Evolutionary conservation across 2,329 filamentous ascomycete genomes (phyloP).

Genomic region (Aspergillus sp.): DNA sequence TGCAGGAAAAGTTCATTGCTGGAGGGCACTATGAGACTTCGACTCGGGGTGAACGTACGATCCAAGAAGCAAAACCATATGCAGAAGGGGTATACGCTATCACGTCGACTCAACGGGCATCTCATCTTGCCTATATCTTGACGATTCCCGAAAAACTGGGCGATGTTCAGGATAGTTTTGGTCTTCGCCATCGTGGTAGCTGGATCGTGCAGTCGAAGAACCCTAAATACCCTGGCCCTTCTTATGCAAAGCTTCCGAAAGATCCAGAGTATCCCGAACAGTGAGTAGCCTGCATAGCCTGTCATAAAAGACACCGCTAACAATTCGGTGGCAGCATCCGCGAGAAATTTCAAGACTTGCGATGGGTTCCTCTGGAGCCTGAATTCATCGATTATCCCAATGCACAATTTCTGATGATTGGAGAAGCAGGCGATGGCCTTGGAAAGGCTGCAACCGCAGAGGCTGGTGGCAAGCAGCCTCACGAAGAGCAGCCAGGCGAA

Average conservation of each 20-base stretch:
- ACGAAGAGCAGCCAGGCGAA: slow-evolving; percentile 61
- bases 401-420: slow-evolving; percentile 74
- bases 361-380: slow-evolving; percentile 71
- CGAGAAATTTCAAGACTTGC: slow-evolving; percentile 65
- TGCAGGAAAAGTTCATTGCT: slow-evolving; percentile 69
- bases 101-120: slow-evolving; percentile 64
- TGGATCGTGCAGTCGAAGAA: slow-evolving; percentile 80
- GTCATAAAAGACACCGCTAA: neutral
- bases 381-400: slow-evolving; percentile 70
- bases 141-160: slow-evolving; percentile 67
- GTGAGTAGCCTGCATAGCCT: slow-evolving; percentile 46
- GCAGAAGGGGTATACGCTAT: slow-evolving; percentile 84
- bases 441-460: slow-evolving; percentile 32
- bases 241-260: slow-evolving; percentile 58
- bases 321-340: slow-evolving; percentile 49
- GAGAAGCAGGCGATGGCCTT: slow-evolving; percentile 42
- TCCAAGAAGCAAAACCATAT: slow-evolving; percentile 66
- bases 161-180: slow-evolving; percentile 70
- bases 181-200: slow-evolving; percentile 65
- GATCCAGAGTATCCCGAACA: slow-evolving; percentile 66
- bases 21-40: slow-evolving; percentile 69
- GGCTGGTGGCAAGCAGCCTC: slow-evolving; percentile 42
- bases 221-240: slow-evolving; percentile 63
- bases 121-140: slow-evolving; percentile 74
- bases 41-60: slow-evolving; percentile 64